These are phyloP conservation scores for Cryptosporidium viatorum DNA, from an alignment of 169 alveolate genomes.

Conservation along the genomic window DNA sequence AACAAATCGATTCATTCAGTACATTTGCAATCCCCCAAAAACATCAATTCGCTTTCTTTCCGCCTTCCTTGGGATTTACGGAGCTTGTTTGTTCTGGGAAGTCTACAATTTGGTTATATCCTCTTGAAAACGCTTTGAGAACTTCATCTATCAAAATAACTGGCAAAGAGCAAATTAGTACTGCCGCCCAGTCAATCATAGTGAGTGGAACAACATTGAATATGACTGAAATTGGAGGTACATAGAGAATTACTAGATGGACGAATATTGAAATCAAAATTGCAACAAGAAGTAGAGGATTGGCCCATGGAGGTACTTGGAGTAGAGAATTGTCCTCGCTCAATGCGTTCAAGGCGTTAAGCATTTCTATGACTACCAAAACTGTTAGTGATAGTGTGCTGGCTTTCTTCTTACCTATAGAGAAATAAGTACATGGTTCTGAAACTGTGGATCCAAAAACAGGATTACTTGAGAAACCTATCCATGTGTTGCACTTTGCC, in stretches of 20 bases:
- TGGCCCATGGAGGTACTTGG: slow-evolving; percentile 96
- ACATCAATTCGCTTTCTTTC: slow-evolving; percentile 59
- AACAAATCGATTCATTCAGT: slow-evolving; percentile 51
- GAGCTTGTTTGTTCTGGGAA: slow-evolving; percentile 23
- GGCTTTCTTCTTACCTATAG: slow-evolving; percentile 96
- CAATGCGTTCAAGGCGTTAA: slow-evolving; percentile 98
- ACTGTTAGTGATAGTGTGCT: slow-evolving; percentile 95
- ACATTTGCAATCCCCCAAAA: slow-evolving; percentile 75
- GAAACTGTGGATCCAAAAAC: slow-evolving; percentile 85
- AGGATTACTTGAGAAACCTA: slow-evolving; percentile 83
- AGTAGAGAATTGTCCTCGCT: slow-evolving; percentile 96
- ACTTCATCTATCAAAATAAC: slow-evolving; percentile 96
- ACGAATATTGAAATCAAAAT: slow-evolving; percentile 88
- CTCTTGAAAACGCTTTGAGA: slow-evolving; percentile 92
- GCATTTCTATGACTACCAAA: slow-evolving; percentile 97
- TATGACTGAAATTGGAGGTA: slow-evolving; percentile 92
- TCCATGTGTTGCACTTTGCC: slow-evolving; percentile 92
- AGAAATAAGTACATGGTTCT: slow-evolving; percentile 96
- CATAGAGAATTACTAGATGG: slow-evolving; percentile 94
- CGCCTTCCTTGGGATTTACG: not conserved
- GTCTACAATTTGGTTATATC: slow-evolving; percentile 62
- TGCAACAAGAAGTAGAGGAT: slow-evolving; percentile 94
- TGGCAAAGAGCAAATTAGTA: slow-evolving; percentile 96
- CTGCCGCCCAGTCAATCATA: slow-evolving; percentile 93
- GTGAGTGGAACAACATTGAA: slow-evolving; percentile 93